These are phyloP conservation scores for Ophiocytium majus DNA, from an alignment of 352 stramenopile genomes.

Conservation along the genomic window DNA sequence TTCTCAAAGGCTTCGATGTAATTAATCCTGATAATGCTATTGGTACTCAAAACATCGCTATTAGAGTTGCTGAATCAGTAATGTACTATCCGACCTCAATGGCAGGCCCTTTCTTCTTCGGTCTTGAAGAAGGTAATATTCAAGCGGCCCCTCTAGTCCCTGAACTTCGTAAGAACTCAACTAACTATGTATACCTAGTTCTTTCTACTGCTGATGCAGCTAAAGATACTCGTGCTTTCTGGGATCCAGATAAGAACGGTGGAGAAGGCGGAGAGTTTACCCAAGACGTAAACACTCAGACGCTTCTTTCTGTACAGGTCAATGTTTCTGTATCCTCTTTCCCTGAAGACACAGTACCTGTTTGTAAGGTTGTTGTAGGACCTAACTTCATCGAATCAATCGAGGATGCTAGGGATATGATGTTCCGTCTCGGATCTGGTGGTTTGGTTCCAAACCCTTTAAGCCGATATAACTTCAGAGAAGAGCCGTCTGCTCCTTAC, in stretches of 20 bases:
- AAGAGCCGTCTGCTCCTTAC: constrained; percentile 10
- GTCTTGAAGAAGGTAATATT: too few relatives aligned
- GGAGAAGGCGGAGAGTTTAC: background rate
- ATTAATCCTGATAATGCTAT: too few relatives aligned
- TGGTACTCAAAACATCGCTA: too few relatives aligned
- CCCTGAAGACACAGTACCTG: background rate
- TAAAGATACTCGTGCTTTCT: background rate
- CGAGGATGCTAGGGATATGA: background rate
- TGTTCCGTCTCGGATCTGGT: background rate
- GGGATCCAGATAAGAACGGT: background rate
- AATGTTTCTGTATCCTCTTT: background rate
- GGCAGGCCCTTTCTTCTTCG: too few relatives aligned
- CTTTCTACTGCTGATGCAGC: background rate
- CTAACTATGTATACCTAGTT: constrained; percentile 9
- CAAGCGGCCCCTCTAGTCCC: too few relatives aligned
- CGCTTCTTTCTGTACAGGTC: background rate
- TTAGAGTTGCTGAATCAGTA: too few relatives aligned
- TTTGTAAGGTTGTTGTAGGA: too few relatives aligned
- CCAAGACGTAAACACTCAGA: background rate
- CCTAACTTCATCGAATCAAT: background rate
- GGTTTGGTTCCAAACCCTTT: too few relatives aligned
- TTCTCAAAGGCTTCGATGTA: too few relatives aligned
- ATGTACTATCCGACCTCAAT: too few relatives aligned
- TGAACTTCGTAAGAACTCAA: too few relatives aligned
- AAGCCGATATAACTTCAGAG: too few relatives aligned